These are phyloP conservation scores for Rhodotorula kratochvilovae DNA, from an alignment of 768 basidiomycete genomes.

Conservation along the genomic window DNA sequence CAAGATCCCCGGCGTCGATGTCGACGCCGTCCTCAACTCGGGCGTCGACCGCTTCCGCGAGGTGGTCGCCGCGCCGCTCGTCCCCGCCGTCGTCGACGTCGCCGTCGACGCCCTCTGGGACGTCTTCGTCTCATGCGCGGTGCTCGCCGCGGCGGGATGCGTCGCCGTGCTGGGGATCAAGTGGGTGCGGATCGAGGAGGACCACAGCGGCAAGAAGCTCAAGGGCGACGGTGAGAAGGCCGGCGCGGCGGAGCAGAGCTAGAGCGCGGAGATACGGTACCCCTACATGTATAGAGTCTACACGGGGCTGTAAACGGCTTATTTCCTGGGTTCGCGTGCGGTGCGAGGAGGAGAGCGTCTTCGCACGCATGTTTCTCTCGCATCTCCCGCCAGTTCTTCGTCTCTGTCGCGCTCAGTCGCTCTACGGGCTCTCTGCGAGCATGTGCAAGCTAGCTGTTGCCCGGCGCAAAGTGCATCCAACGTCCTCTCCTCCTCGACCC, in stretches of 20 bases:
- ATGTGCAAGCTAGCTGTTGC: no score
- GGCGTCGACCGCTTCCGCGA: slow-evolving; percentile 30
- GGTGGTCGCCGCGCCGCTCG: slow-evolving; percentile 12
- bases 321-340: no score
- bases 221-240: not conserved
- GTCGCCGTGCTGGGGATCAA: slow-evolving; percentile 2
- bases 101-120: slow-evolving; percentile 5
- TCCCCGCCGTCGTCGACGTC: slow-evolving; percentile 19
- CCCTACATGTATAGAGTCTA: not conserved
- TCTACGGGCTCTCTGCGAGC: not conserved
- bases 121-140: slow-evolving; percentile 21
- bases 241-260: not conserved
- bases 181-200: slow-evolving; percentile 9
- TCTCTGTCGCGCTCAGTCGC: no score
- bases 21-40: slow-evolving; percentile 7
- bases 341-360: no score
- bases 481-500: not conserved
- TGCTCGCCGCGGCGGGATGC: slow-evolving; percentile 13
- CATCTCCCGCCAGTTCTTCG: no score
- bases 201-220: not conserved
- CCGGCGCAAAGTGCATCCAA: no score
- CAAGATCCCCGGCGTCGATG: slow-evolving; percentile 26
- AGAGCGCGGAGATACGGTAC: not conserved
- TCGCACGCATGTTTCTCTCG: no score
- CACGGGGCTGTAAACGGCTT: no score